Conservation (phyloP, 2,329 filamentous ascomycete genomes). For the Sodiomyces alkalinus region DNA sequence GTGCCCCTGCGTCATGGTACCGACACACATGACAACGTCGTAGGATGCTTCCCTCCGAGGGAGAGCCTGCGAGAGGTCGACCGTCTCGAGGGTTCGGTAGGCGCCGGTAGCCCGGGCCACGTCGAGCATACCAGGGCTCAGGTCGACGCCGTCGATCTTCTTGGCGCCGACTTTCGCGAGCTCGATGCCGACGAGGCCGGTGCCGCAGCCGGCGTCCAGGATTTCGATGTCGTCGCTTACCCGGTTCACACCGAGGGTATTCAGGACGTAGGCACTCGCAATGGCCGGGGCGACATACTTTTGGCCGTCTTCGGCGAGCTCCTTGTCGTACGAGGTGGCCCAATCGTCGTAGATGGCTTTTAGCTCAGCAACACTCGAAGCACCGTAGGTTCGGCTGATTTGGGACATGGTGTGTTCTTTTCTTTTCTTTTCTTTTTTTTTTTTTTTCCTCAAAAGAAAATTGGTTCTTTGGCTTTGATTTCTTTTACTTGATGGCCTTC, state of each 20-base stretch:
- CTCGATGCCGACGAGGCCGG: conserved; percentile 33
- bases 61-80: conserved; percentile 30
- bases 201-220: conserved; percentile 41
- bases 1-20: conserved; percentile 39
- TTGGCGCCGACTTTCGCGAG: conserved; percentile 26
- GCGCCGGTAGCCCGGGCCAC: conserved; percentile 30
- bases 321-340: conserved; percentile 19
- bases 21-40: conserved; percentile 35
- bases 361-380: conserved; percentile 1
- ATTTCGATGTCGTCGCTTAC: conserved; percentile 17
- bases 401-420: conserved; percentile 2
- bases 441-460: too few relatives aligned
- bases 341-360: conserved; percentile 18
- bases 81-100: conserved; percentile 27
- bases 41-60: conserved; percentile 23
- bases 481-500: too few relatives aligned
- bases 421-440: too few relatives aligned
- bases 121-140: conserved; percentile 36
- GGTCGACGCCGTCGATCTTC: conserved; percentile 35
- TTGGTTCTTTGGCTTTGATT: too few relatives aligned
- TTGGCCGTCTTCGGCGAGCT: conserved; percentile 19
- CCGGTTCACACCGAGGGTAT: conserved; percentile 12
- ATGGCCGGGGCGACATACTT: conserved; percentile 25
- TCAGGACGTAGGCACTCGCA: conserved; percentile 18
- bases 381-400: conserved; percentile 1